Evolutionary conservation across 306 rosid genomes (phyloP).

Genomic region (Pyrus pyrifolia): DNA sequence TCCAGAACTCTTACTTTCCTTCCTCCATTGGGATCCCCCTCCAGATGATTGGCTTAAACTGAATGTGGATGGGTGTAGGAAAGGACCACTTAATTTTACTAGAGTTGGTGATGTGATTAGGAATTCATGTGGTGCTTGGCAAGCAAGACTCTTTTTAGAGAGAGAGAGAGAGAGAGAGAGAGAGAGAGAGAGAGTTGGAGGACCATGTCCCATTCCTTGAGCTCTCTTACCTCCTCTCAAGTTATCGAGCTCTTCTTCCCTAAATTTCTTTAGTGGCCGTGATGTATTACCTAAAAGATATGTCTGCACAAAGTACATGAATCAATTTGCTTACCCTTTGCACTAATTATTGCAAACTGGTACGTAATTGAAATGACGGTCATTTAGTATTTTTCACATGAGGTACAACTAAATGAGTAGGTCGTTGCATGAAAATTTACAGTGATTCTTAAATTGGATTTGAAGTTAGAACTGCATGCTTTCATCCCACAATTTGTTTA

Average conservation of each 20-base stretch:
- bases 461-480: background rate
- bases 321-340: background rate
- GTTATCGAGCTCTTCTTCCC: conserved; percentile 57
- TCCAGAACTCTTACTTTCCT: too few relatives aligned
- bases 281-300: conserved; percentile 72
- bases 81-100: too few relatives aligned
- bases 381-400: background rate
- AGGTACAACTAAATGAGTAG: background rate
- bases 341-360: too few relatives aligned
- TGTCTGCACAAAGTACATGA: conserved; percentile 33
- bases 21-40: too few relatives aligned
- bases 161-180: too few relatives aligned
- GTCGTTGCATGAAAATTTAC: background rate
- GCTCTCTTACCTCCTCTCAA: conserved; percentile 51
- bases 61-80: too few relatives aligned
- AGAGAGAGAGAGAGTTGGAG: too few relatives aligned
- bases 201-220: conserved; percentile 62
- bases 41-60: too few relatives aligned
- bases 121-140: too few relatives aligned
- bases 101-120: too few relatives aligned
- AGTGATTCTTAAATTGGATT: background rate
- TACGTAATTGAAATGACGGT: background rate
- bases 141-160: too few relatives aligned
- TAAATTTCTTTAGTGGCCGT: conserved; percentile 39
- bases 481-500: background rate